Evolutionary conservation across 2,329 filamentous ascomycete species (phyloP).

Genomic region (Magnaporthales sp.): DNA sequence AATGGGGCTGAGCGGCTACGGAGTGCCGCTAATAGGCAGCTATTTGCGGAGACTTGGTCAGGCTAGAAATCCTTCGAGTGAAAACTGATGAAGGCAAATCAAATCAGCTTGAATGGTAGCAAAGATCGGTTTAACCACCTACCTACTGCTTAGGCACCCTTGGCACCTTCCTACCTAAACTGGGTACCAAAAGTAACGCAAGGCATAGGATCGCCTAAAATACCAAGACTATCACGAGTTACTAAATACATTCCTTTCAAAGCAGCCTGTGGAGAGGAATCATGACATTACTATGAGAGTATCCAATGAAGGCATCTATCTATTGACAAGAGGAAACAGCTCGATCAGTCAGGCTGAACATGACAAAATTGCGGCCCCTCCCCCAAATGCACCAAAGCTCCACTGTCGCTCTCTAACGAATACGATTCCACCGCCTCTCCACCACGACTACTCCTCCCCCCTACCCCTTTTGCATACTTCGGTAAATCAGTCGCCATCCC

Average conservation of each 20-base stretch:
- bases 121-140: too few relatives aligned
- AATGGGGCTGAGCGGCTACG: neutral
- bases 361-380: neutral
- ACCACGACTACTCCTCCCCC: neutral
- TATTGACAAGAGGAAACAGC: neutral
- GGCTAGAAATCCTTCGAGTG: neutral
- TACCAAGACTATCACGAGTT: too few relatives aligned
- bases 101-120: neutral
- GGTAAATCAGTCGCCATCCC: too few relatives aligned
- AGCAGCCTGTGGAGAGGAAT: neutral
- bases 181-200: too few relatives aligned
- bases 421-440: neutral
- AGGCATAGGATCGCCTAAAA: too few relatives aligned
- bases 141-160: too few relatives aligned
- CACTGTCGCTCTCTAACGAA: neutral
- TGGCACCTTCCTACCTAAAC: too few relatives aligned
- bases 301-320: neutral
- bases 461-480: too few relatives aligned
- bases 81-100: neutral
- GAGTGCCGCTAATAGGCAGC: neutral
- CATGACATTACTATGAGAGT: neutral
- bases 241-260: neutral
- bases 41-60: neutral
- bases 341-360: neutral
- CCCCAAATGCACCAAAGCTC: neutral